A percentile compares a stretch with the other conserved stretches of the same genome.
Evolutionary conservation across 257 asterid species (phyloP).

Genomic region (Solanum dulcamara): DNA sequence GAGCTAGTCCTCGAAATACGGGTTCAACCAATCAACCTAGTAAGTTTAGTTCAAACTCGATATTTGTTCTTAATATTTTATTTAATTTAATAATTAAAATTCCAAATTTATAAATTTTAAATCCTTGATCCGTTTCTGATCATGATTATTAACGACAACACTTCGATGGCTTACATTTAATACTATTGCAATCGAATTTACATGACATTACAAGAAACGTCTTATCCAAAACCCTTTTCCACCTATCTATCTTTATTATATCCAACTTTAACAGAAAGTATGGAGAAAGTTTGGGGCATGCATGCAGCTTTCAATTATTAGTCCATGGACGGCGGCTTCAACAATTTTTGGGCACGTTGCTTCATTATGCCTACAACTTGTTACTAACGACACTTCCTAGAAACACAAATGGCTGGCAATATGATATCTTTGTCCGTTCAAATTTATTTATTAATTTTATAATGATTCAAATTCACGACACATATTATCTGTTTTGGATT

Average conservation of each 20-base stretch:
- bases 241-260: background rate
- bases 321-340: background rate
- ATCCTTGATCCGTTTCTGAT: background rate
- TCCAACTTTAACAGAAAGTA: background rate
- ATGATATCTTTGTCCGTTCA: background rate
- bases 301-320: background rate
- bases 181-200: background rate
- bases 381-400: background rate
- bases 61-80: too few relatives aligned
- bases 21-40: background rate
- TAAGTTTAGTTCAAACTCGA: background rate
- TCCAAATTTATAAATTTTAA: too few relatives aligned
- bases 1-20: background rate
- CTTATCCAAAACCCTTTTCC: background rate
- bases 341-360: background rate
- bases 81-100: too few relatives aligned
- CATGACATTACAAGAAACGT: background rate
- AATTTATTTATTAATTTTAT: too few relatives aligned
- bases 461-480: too few relatives aligned
- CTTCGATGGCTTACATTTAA: too few relatives aligned
- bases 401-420: background rate
- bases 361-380: background rate
- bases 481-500: too few relatives aligned
- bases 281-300: background rate
- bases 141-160: background rate